These are phyloP conservation scores for Xanthoconium stramineum DNA, from an alignment of 768 basidiomycete genomes.

Conservation along the genomic window DNA sequence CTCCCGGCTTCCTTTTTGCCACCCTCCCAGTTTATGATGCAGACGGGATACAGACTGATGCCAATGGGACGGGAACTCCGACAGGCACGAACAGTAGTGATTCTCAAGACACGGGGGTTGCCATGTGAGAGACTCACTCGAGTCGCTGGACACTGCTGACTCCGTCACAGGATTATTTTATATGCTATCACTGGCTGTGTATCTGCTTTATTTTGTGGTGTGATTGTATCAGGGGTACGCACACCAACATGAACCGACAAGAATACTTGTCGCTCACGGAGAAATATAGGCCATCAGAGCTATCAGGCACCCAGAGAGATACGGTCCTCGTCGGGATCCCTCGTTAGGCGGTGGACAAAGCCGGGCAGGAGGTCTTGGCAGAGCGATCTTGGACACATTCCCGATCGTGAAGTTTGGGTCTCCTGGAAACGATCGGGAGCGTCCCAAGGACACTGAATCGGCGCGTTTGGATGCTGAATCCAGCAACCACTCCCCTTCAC, in stretches of 20 bases:
- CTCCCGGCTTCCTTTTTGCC: slow-evolving; percentile 66
- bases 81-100: slow-evolving; percentile 9
- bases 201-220: slow-evolving; percentile 76
- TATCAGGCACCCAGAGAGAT: slow-evolving; percentile 86
- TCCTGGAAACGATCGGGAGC: slow-evolving; percentile 16
- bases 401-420: slow-evolving; percentile 84
- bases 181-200: slow-evolving; percentile 91
- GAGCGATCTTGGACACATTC: slow-evolving; percentile 95
- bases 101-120: slow-evolving; percentile 54
- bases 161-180: slow-evolving; percentile 59
- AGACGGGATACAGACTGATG: slow-evolving; percentile 32
- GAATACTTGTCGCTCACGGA: not conserved
- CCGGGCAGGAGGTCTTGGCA: slow-evolving; percentile 80
- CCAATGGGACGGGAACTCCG: slow-evolving; percentile 16
- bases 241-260: slow-evolving; percentile 25
- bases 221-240: slow-evolving; percentile 84
- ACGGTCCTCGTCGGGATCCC: slow-evolving; percentile 63
- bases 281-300: slow-evolving; percentile 69
- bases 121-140: slow-evolving; percentile 57
- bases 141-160: slow-evolving; percentile 9
- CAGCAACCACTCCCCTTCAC: not conserved
- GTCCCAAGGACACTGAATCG: slow-evolving; percentile 34
- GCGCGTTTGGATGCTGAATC: not conserved
- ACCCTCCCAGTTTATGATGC: slow-evolving; percentile 64
- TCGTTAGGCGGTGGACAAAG: slow-evolving; percentile 45